Evolutionary conservation across 2,329 filamentous ascomycete genomes (phyloP).

Genomic region (Microdochium bolleyi): DNA sequence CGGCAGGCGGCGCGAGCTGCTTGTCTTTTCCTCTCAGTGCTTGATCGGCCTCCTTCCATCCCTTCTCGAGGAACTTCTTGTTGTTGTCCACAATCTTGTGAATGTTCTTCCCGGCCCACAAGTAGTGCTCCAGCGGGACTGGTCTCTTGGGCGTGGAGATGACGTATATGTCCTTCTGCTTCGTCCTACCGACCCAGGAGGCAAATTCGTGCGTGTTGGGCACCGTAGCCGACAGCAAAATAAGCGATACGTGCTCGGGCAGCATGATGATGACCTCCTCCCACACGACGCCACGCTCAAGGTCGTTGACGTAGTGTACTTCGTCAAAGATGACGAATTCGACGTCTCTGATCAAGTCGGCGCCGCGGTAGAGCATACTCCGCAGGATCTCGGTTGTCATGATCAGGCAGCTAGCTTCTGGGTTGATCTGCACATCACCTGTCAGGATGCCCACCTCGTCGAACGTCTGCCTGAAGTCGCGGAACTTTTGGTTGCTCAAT

Average conservation of each 20-base stretch:
- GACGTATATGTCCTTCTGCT: constrained; percentile 98
- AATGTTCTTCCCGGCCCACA: constrained; percentile 91
- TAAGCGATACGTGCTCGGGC: constrained; percentile 91
- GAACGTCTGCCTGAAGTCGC: constrained; percentile 84
- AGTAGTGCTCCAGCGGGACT: constrained; percentile 88
- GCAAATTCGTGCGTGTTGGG: constrained; percentile 97
- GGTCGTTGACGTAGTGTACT: constrained; percentile 97
- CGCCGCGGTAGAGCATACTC: constrained; percentile 96
- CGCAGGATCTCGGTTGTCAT: constrained; percentile 98
- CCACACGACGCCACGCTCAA: constrained; percentile 95
- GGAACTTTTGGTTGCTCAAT: constrained; percentile 96
- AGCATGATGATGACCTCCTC: constrained; percentile 99
- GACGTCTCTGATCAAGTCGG: constrained; percentile 91
- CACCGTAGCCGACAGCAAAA: constrained; percentile 90
- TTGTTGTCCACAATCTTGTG: constrained; percentile 91
- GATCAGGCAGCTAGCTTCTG: constrained; percentile 94
- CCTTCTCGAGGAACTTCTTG: constrained; percentile 83
- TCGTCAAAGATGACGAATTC: constrained; percentile 99
- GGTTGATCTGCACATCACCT: constrained; percentile 95
- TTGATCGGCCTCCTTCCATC: constrained; percentile 90
- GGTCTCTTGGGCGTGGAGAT: constrained; percentile 95
- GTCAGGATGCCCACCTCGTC: constrained; percentile 96
- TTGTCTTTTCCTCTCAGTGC: constrained; percentile 76
- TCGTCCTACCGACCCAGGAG: constrained; percentile 95
- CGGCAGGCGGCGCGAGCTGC: constrained; percentile 27